A percentile compares a stretch with the other conserved stretches of the same genome.
Evolutionary conservation across 495 filamentous ascomycete genomes (phyloP).

Genomic region (Astrocystis sublimbata): DNA sequence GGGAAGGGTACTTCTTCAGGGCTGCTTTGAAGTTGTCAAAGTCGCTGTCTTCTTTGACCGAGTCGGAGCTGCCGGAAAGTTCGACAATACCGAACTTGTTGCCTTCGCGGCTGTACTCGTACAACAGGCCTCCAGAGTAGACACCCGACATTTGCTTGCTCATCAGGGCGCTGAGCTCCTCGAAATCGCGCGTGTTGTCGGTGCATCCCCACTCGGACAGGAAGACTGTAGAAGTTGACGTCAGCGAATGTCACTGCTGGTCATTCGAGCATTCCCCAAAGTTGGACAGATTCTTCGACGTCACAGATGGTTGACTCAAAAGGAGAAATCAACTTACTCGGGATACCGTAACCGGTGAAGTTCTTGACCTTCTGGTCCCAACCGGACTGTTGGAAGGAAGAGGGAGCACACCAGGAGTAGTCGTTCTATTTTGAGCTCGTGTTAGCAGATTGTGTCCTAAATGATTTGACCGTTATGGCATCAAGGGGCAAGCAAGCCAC

Average conservation of each 20-base stretch:
- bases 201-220: conserved; percentile 93
- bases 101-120: conserved; percentile 85
- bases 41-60: conserved; percentile 52
- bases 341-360: conserved; percentile 86
- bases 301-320: too few relatives aligned
- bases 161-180: conserved; percentile 81
- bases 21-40: conserved; percentile 68
- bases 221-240: conserved; percentile 55
- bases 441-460: too few relatives aligned
- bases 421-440: conserved; percentile 61
- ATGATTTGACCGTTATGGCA: neutral
- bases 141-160: conserved; percentile 80
- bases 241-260: neutral
- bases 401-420: conserved; percentile 91
- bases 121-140: conserved; percentile 94
- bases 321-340: conserved; percentile 38
- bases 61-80: conserved; percentile 54
- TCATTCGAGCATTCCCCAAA: neutral
- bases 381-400: conserved; percentile 72
- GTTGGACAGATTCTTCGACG: neutral
- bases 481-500: conserved; percentile 18
- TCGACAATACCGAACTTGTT: conserved; percentile 77
- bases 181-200: conserved; percentile 75
- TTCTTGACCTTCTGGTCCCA: conserved; percentile 92
- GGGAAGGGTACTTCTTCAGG: conserved; percentile 62